Base-by-base conservation (phyloP, 192 early-diverging fungal species). In the Lobulomyces angularis region DNA sequence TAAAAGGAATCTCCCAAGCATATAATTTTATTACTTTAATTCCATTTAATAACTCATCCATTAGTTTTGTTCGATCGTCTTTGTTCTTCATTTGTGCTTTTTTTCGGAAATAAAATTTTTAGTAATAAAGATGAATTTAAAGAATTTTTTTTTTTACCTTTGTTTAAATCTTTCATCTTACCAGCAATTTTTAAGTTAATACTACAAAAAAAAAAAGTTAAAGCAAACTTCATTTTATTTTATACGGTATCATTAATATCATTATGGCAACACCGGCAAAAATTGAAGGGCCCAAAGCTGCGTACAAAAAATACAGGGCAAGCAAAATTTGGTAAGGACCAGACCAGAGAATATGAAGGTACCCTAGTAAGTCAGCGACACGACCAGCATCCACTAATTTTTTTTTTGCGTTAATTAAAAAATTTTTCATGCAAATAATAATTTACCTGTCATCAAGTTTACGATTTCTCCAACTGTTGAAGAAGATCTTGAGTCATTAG, bases 1-100 rank as follows among this genome's bases (percentile, higher is more conserved):
- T 51, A 46, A 93, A 91, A 19, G 82, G 66, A 0, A 57, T 56
- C 55, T 90, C 89, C 86, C 88, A 96, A 19, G 92, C 89, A 51
- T 92, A 97, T 22, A 97, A 64, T 53, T 93, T 97, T 67, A 97
- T 91, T 14, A 97, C 84, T 45, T 83, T 84, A 46, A 91, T 89
- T 27, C 88, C 92, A 37, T 80, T 82, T 48, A 96, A 51, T 8
- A 85, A 51, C 62, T 96, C 92, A 56, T 91, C 57, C 68, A 84
- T 84, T 34, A 85, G 43, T 51, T 70, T 79, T 12, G 73, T 80
- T 22, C 83, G 60, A 7, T 35, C 32, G 47, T 88, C 86, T 39
- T 88, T 89, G 71, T 84, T 84, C 37, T 49, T 58, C 91, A 95
- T 95, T 54, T 88, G 88, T 17, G 46, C 50, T 48, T 79, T 79